Conservation (phyloP, 1,139 yeast genomes). For the Taiozyma sp. region DNA sequence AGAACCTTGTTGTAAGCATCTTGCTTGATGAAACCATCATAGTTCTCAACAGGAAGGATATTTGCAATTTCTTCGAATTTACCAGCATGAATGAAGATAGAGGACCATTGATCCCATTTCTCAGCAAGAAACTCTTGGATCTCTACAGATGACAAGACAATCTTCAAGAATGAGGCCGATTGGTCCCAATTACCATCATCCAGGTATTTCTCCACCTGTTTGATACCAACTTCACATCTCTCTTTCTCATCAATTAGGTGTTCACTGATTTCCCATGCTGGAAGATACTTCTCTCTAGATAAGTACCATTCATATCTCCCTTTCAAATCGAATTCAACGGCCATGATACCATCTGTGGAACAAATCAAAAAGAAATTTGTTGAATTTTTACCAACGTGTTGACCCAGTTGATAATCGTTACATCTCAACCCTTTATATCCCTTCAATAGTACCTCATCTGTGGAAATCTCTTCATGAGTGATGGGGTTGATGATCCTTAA, state of each 20-base stretch:
- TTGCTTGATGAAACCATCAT: conserved; percentile 21
- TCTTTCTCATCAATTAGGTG: conserved; percentile 45
- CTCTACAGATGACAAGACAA: conserved; percentile 31
- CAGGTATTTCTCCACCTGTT: conserved; percentile 54
- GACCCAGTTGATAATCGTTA: conserved; percentile 71
- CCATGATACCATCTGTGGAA: conserved; percentile 77
- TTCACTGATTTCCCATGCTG: conserved; percentile 76
- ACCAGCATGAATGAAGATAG: conserved; percentile 44
- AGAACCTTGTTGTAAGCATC: conserved; percentile 49
- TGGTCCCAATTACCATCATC: conserved; percentile 44
- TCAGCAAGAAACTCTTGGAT: conserved; percentile 32
- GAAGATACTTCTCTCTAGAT: conserved; percentile 44
- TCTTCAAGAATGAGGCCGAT: conserved; percentile 46
- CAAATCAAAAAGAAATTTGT: conserved; percentile 63
- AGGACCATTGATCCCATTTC: conserved; percentile 69
- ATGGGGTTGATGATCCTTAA: conserved; percentile 58
- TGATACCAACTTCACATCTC: conserved; percentile 56
- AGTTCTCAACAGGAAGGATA: conserved; percentile 41
- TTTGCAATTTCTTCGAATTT: conserved; percentile 33
- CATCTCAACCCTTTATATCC: conserved; percentile 58
- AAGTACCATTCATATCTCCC: conserved; percentile 76
- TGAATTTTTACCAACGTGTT: conserved; percentile 32
- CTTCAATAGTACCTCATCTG: conserved; percentile 71
- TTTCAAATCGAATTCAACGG: conserved; percentile 57
- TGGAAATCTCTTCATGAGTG: conserved; percentile 72